Evolutionary conservation across 768 basidiomycete genomes (phyloP).

Genomic region (Lactarius sanguifluus): DNA sequence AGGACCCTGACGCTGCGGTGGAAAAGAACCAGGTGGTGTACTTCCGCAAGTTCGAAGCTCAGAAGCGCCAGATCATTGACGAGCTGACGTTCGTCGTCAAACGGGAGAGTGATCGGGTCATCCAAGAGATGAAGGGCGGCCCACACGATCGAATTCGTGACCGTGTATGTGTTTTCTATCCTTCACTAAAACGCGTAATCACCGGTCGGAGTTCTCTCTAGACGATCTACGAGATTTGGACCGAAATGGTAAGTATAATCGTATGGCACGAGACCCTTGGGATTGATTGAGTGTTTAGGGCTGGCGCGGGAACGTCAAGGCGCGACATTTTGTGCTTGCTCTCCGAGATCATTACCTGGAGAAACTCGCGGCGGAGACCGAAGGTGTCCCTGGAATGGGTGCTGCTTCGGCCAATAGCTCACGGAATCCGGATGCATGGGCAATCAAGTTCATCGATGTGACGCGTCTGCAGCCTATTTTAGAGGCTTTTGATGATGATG

Average conservation of each 20-base stretch:
- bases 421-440: constrained; percentile 33
- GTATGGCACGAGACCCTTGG: not conserved
- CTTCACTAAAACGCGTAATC: not conserved
- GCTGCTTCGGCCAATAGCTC: not conserved
- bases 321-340: constrained; percentile 31
- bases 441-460: constrained; percentile 30
- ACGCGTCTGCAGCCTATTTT: constrained; percentile 32
- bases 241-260: constrained; percentile 31
- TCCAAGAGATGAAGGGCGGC: constrained; percentile 31
- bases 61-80: constrained; percentile 25
- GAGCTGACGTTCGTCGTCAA: constrained; percentile 26
- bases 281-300: constrained; percentile 9
- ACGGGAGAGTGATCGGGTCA: constrained; percentile 27
- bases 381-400: not conserved
- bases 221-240: constrained; percentile 27
- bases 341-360: constrained; percentile 38
- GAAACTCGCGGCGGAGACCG: constrained; percentile 17
- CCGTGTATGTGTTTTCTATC: not conserved
- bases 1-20: constrained; percentile 30
- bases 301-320: constrained; percentile 30
- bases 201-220: not conserved
- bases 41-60: constrained; percentile 31
- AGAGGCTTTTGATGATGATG: constrained; percentile 40
- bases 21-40: constrained; percentile 29
- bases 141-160: constrained; percentile 31